These are phyloP conservation scores for Vaccinium macrocarpon DNA, from an alignment of 148 eudicot genomes.

Conservation along the genomic window DNA sequence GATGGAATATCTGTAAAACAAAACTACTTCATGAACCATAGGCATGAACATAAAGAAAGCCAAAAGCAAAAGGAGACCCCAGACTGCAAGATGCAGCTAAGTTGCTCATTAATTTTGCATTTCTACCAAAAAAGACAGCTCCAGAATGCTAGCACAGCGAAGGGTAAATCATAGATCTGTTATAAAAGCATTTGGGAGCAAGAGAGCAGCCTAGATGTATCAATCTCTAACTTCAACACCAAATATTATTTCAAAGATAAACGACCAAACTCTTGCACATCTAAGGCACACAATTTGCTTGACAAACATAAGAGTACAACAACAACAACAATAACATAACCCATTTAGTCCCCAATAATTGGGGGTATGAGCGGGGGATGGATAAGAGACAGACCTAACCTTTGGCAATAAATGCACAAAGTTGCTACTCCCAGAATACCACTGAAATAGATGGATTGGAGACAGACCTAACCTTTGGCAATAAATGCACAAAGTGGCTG, in stretches of 20 bases:
- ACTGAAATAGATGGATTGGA: no score
- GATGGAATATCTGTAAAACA: constrained; percentile 13
- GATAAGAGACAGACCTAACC: no score
- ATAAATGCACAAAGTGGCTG: no score
- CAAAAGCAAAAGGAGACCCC: not conserved
- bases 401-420: no score
- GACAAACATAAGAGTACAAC: not conserved
- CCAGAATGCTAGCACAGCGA: not conserved
- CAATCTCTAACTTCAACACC: not conserved
- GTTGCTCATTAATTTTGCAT: not conserved
- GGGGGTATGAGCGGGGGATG: no score
- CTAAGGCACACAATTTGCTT: not conserved
- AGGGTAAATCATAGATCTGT: not conserved
- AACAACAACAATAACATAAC: no score
- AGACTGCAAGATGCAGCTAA: not conserved
- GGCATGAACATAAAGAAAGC: not conserved
- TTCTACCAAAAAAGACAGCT: not conserved
- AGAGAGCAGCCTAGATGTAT: not conserved
- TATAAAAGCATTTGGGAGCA: not conserved
- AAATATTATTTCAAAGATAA: not conserved
- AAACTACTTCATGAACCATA: not conserved
- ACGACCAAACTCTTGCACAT: not conserved
- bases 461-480: no score
- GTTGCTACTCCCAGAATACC: no score
- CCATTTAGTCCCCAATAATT: no score